Conservation (phyloP, 1,284 basidiomycete genomes). For the Ustilago shanxiensis region DNA sequence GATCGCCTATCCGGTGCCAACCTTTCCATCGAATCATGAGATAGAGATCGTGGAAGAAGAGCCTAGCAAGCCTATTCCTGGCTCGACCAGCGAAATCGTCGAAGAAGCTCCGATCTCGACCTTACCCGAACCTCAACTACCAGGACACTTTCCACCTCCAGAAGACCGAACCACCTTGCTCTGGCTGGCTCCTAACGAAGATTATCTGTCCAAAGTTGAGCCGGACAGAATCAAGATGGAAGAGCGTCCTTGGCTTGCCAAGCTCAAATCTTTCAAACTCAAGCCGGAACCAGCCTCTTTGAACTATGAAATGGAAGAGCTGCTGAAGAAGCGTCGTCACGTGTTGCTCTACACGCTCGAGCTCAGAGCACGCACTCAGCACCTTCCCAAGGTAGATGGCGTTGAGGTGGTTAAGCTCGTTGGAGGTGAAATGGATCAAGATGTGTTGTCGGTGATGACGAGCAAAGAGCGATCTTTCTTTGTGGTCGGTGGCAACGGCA, state of each 20-base stretch:
- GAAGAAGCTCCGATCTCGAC: not conserved
- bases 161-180: too few species aligned
- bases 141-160: too few species aligned
- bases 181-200: not conserved
- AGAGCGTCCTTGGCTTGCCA: not conserved
- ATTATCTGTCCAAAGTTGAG: not conserved
- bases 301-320: slow-evolving; percentile 5
- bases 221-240: not conserved
- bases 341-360: not conserved
- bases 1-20: not conserved
- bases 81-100: not conserved
- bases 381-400: not conserved
- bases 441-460: slow-evolving; percentile 1
- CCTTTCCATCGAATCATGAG: not conserved
- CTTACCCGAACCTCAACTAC: not conserved
- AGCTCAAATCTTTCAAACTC: not conserved
- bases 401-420: not conserved
- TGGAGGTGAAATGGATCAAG: slow-evolving; percentile 2
- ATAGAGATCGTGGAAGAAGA: not conserved
- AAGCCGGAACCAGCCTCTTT: not conserved
- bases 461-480: not conserved
- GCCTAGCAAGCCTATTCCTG: not conserved
- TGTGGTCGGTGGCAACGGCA: not conserved
- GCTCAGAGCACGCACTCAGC: not conserved
- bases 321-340: not conserved